Base-by-base conservation (phyloP, 148 eudicot species). In the Heliosperma pusillum region DNA sequence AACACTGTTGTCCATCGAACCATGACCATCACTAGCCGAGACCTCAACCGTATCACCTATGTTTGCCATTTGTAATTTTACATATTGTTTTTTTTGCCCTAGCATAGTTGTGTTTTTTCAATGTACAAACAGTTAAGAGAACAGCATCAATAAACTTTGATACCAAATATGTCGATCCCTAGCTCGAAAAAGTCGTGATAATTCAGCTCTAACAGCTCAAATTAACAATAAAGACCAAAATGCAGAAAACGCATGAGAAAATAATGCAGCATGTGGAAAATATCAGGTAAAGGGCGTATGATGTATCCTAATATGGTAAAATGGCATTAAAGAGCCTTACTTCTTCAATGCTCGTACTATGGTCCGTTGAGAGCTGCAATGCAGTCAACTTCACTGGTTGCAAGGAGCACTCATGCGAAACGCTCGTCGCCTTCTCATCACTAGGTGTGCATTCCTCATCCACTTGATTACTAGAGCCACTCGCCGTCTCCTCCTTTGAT, bases 271-370 rank as follows among this genome's bases (percentile, higher is more conserved):
- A 56, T 30, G 71, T 33, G 55, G 29, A 77, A 67, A 17, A 50
- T 16, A 64, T 71, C 68, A 68, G 26, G 30, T 22, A 72, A 61
- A 70, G 40, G 27, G 52, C 27, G 50, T 42, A 47, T 11, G 42
- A 36, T 36, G 42, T 47, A 50, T 50, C 58, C 50, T 70, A 50
- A 70, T 6, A 52, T 50, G 73, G 60, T 25, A 52, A 68, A 20
- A 45, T 15, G 33, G 30, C 22, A 62, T 69, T 7, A 79, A 27
- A 29, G 61, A 68, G 68, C 71, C 91, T 82, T 89, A 96, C 99
- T 86, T 90, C 97, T 80, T 90, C 90, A 58, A 96, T 83, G 78
- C 93, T 96, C 22, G 99, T 96, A 86, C 99, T 92, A 78, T 96
- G 99, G 78, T 96, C 99, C 44, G 92, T 90, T 19, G 99, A 92